Percentiles rank a stretch among this genome's conserved stretches.
These are phyloP conservation scores for Guillardia theta DNA, from an alignment of 78 protist species.

Conservation along the genomic window DNA sequence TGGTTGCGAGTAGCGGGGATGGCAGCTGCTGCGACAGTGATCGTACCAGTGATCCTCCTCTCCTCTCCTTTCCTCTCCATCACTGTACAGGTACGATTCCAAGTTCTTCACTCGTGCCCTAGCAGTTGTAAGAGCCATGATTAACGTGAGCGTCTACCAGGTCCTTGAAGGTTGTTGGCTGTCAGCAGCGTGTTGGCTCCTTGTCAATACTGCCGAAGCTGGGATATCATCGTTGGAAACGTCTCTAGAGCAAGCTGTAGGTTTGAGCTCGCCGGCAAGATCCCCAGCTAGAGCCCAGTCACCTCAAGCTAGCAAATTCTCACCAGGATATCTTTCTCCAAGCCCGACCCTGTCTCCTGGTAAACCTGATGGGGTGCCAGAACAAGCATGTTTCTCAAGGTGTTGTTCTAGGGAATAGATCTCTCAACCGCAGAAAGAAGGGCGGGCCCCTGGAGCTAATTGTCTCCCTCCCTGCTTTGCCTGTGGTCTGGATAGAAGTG, in stretches of 20 bases:
- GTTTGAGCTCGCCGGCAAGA: neutral
- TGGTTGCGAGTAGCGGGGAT: too few relatives aligned
- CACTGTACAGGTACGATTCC: too few relatives aligned
- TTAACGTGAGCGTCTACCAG: too few relatives aligned
- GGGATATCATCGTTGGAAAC: neutral
- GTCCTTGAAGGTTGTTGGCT: neutral
- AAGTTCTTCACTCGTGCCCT: too few relatives aligned
- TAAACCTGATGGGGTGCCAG: too few relatives aligned
- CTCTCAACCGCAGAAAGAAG: neutral
- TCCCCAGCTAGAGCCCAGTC: neutral
- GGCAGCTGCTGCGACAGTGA: too few relatives aligned
- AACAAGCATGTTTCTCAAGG: too few relatives aligned
- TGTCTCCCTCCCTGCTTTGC: neutral
- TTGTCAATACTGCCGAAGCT: neutral
- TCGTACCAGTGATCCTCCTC: too few relatives aligned
- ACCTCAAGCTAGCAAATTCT: neutral
- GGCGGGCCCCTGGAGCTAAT: neutral
- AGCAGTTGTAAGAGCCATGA: too few relatives aligned
- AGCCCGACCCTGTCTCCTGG: too few relatives aligned
- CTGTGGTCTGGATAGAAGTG: neutral
- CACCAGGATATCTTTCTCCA: too few relatives aligned
- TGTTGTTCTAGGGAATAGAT: neutral
- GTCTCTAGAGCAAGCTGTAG: neutral
- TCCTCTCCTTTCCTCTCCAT: too few relatives aligned
- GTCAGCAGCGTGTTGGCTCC: neutral